These are phyloP conservation scores for Penicillium janthinellum DNA, from an alignment of 2,329 filamentous ascomycete species.

Conservation along the genomic window DNA sequence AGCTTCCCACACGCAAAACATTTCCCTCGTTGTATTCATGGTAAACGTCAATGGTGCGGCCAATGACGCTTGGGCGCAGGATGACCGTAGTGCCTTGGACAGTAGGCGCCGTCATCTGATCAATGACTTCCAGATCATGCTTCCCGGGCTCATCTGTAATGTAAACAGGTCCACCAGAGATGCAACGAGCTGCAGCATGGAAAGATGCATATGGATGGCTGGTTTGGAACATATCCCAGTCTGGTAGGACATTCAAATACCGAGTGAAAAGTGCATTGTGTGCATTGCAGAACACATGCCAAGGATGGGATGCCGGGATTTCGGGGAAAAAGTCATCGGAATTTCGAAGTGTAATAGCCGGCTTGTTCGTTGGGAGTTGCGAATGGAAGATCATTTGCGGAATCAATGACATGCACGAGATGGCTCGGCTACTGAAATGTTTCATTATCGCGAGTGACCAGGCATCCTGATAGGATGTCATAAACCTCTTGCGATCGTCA, in stretches of 20 bases:
- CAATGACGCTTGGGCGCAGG: conserved; percentile 74
- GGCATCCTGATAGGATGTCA: conserved; percentile 76
- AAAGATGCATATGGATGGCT: conserved; percentile 72
- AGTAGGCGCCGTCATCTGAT: conserved; percentile 77
- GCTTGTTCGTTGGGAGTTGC: conserved; percentile 75
- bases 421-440: conserved; percentile 74
- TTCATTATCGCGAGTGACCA: conserved; percentile 79
- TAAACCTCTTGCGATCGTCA: conserved; percentile 69
- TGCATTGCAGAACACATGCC: conserved; percentile 94
- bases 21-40: conserved; percentile 71
- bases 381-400: conserved; percentile 85
- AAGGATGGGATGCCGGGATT: conserved; percentile 77
- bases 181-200: conserved; percentile 85
- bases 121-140: conserved; percentile 74
- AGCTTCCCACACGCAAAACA: conserved; percentile 77
- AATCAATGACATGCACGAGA: conserved; percentile 93
- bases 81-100: conserved; percentile 74
- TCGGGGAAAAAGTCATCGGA: conserved; percentile 90
- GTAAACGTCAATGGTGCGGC: conserved; percentile 73
- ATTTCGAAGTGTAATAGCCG: conserved; percentile 75
- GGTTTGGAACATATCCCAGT: conserved; percentile 78
- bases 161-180: conserved; percentile 90
- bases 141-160: conserved; percentile 87
- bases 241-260: conserved; percentile 82
- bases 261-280: conserved; percentile 83